phyloP scores from a whole-genome alignment of 2,329 filamentous ascomycete species.

The Capronia americana region DNA sequence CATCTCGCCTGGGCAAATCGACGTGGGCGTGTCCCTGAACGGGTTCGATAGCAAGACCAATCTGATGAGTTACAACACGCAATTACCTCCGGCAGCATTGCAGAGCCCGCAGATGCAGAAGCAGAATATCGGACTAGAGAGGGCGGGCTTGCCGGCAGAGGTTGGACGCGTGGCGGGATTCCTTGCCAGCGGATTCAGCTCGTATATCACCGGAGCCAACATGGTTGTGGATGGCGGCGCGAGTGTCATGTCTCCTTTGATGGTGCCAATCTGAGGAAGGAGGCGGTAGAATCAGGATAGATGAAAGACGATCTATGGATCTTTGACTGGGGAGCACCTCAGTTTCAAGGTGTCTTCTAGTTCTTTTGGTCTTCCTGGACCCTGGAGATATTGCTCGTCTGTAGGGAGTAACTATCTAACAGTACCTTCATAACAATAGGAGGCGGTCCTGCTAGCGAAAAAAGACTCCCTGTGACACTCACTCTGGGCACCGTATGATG shows the following conservation, averaged over 20 bases:
- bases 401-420: conserved; percentile 98
- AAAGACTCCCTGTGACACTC: conserved; percentile 74
- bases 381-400: conserved; percentile 47
- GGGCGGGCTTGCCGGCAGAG: conserved; percentile 63
- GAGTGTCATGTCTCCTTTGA: conserved; percentile 52
- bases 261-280: conserved; percentile 46
- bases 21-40: conserved; percentile 33
- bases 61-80: conserved; percentile 50
- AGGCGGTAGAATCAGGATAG: not conserved
- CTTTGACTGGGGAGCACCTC: not conserved
- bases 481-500: conserved; percentile 91
- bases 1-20: conserved; percentile 43
- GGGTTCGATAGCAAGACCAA: conserved; percentile 55
- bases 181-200: conserved; percentile 67
- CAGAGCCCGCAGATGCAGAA: conserved; percentile 60
- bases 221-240: conserved; percentile 68
- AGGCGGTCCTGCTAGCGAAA: conserved; percentile 98
- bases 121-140: conserved; percentile 63
- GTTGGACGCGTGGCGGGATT: conserved; percentile 68
- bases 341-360: not conserved
- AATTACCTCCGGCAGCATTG: conserved; percentile 62
- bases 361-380: not conserved
- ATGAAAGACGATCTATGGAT: not conserved
- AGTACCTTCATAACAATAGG: conserved; percentile 72
- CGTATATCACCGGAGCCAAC: conserved; percentile 68